Percentiles rank a stretch among this genome's conserved stretches.
Conservation (phyloP, 1,284 basidiomycete species). For the Ceratobasidium sp. region DNA sequence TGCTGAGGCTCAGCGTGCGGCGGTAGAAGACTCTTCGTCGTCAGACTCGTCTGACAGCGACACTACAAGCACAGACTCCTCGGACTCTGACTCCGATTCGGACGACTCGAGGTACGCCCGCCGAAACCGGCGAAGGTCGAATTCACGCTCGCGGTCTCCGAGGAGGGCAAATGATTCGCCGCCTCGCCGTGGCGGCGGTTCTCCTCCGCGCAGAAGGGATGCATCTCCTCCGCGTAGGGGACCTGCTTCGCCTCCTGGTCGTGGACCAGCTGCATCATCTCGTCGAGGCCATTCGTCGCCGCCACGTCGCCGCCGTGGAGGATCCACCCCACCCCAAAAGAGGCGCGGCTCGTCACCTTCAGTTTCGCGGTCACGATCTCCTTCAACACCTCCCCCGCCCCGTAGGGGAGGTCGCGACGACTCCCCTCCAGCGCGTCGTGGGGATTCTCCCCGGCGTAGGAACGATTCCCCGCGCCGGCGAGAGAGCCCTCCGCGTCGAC, state of each 20-base stretch:
- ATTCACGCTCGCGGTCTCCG: slow-evolving; percentile 48
- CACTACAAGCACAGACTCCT: slow-evolving; percentile 51
- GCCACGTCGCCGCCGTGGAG: slow-evolving; percentile 47
- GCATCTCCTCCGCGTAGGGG: slow-evolving; percentile 23
- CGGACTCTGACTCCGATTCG: slow-evolving; percentile 60
- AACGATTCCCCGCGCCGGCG: slow-evolving; percentile 17
- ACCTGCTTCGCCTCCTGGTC: background rate
- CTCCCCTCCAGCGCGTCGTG: slow-evolving; percentile 49
- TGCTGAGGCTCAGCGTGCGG: slow-evolving; percentile 91
- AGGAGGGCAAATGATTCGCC: slow-evolving; percentile 44
- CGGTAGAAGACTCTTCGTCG: slow-evolving; percentile 80
- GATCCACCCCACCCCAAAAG: slow-evolving; percentile 21
- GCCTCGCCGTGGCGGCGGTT: slow-evolving; percentile 47
- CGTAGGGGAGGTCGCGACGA: slow-evolving; percentile 41
- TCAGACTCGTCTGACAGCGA: slow-evolving; percentile 63
- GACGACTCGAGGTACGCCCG: slow-evolving; percentile 53
- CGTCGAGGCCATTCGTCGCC: slow-evolving; percentile 49
- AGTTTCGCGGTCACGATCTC: slow-evolving; percentile 2
- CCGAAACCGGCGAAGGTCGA: slow-evolving; percentile 49
- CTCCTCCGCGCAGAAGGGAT: slow-evolving; percentile 50
- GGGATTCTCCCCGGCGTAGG: slow-evolving; percentile 47
- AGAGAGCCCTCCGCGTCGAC: slow-evolving; percentile 18
- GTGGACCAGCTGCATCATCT: slow-evolving; percentile 43
- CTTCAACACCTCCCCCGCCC: slow-evolving; percentile 36
- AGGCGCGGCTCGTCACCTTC: slow-evolving; percentile 33